Conservation (phyloP, 345 rosid genomes). For the Rhizophora apiculata region DNA sequence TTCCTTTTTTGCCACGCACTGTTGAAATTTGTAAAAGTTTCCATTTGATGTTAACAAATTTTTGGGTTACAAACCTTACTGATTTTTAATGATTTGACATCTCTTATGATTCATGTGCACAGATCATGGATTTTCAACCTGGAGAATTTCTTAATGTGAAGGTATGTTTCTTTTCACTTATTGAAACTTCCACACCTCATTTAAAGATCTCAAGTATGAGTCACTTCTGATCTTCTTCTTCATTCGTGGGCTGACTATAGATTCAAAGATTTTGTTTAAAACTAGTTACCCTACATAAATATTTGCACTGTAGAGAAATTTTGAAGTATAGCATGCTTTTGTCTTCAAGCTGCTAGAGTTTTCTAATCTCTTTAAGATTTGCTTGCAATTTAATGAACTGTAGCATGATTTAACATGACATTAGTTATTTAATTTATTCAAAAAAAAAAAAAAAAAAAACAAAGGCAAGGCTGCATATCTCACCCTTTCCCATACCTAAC, state of each 20-base stretch:
- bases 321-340: not conserved
- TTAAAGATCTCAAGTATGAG: slow-evolving; percentile 4
- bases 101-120: slow-evolving; percentile 19
- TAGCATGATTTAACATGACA: not conserved
- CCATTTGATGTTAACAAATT: not conserved
- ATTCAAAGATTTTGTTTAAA: not conserved
- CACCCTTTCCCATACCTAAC: too few species aligned
- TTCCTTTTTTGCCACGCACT: not conserved
- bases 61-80: not conserved
- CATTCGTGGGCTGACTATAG: too few species aligned
- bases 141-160: slow-evolving; percentile 90
- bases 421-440: not conserved
- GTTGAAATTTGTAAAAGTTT: not conserved
- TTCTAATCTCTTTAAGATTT: not conserved
- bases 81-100: not conserved
- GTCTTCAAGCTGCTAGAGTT: not conserved
- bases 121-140: slow-evolving; percentile 96
- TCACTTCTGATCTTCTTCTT: too few species aligned
- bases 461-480: too few species aligned
- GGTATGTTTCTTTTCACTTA: slow-evolving; percentile 35
- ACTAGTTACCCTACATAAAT: not conserved
- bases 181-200: slow-evolving; percentile 11
- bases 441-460: too few species aligned
- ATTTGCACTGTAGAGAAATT: not conserved
- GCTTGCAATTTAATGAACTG: not conserved